phyloP scores from a whole-genome alignment of 202 grass and related monocot genomes.

The Zizania palustris region DNA sequence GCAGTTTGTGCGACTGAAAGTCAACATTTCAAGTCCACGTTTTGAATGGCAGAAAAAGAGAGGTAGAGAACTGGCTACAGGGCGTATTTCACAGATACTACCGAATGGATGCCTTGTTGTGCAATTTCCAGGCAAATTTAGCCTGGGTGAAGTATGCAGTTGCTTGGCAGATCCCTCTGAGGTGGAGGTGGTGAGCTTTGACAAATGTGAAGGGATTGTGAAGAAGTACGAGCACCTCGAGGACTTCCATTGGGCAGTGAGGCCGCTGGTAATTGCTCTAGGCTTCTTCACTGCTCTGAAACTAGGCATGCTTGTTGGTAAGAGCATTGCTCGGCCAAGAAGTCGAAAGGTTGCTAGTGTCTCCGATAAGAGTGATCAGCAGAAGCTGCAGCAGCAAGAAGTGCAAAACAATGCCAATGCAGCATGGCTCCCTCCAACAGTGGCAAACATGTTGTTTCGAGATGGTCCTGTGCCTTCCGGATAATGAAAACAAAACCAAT shows the following conservation, averaged over 20 bases:
- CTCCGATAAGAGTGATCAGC: conserved; percentile 44
- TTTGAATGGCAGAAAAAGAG: conserved; percentile 89
- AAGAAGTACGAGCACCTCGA: conserved; percentile 96
- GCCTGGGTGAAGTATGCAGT: conserved; percentile 58
- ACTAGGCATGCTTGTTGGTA: conserved; percentile 66
- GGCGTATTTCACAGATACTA: conserved; percentile 69
- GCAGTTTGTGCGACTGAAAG: conserved; percentile 84
- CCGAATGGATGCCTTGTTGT: conserved; percentile 79
- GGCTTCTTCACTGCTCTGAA: conserved; percentile 78
- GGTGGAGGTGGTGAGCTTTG: conserved; percentile 80
- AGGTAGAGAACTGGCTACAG: conserved; percentile 59
- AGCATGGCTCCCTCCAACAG: conserved; percentile 60
- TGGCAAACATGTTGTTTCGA: conserved; percentile 73
- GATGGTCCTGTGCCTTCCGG: conserved; percentile 47
- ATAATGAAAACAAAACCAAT: conserved; percentile 38
- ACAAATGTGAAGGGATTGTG: conserved; percentile 74
- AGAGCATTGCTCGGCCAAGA: conserved; percentile 53
- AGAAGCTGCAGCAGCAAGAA: not conserved
- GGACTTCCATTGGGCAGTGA: conserved; percentile 90
- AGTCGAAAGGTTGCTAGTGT: conserved; percentile 56
- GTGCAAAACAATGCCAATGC: conserved; percentile 38
- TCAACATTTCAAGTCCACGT: conserved; percentile 48
- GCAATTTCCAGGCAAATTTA: conserved; percentile 88
- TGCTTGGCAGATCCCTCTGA: conserved; percentile 83
- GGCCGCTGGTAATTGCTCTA: conserved; percentile 77